Conservation (phyloP, 2,329 filamentous ascomycete genomes). For the Monilinia fructicola region DNA sequence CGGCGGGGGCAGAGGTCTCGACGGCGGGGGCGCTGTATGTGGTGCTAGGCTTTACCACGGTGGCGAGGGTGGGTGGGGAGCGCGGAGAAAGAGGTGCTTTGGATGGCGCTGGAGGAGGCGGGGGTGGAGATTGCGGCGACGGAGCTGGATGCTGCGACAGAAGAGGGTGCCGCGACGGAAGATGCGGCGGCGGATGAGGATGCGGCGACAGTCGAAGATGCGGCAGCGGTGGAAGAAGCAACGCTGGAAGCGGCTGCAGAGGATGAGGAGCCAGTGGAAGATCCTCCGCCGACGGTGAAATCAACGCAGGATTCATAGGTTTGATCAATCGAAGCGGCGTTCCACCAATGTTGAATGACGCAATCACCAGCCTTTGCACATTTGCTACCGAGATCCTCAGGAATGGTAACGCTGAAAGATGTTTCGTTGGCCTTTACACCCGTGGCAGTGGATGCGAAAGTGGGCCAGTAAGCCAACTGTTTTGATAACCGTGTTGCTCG, state of each 20-base stretch:
- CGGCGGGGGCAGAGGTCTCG: not conserved
- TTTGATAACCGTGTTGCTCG: constrained; percentile 52
- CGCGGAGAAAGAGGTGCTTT: not conserved
- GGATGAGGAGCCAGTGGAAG: not conserved
- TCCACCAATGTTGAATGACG: constrained; percentile 56
- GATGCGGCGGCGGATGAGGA: not conserved
- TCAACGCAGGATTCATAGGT: constrained; percentile 59
- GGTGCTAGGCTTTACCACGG: constrained; percentile 3
- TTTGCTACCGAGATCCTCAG: constrained; percentile 45
- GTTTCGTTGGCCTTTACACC: constrained; percentile 48
- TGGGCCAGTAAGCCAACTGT: constrained; percentile 47
- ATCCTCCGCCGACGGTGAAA: constrained; percentile 42
- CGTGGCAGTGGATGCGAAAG: constrained; percentile 50
- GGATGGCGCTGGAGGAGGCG: not conserved
- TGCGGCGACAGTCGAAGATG: not conserved
- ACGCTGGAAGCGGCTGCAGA: not conserved
- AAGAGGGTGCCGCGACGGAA: not conserved
- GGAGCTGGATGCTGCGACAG: not conserved
- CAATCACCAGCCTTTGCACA: constrained; percentile 35
- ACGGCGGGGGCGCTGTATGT: constrained; percentile 1
- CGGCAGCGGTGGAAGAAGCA: not conserved
- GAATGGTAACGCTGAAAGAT: constrained; percentile 55
- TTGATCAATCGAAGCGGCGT: constrained; percentile 50
- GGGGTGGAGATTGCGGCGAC: not conserved
- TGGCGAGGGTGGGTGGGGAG: constrained; percentile 17